Percentiles rank a stretch among this genome's conserved stretches.
These are phyloP conservation scores for Aspergillus tubingensis DNA, from an alignment of 2,329 filamentous ascomycete genomes.

Conservation along the genomic window DNA sequence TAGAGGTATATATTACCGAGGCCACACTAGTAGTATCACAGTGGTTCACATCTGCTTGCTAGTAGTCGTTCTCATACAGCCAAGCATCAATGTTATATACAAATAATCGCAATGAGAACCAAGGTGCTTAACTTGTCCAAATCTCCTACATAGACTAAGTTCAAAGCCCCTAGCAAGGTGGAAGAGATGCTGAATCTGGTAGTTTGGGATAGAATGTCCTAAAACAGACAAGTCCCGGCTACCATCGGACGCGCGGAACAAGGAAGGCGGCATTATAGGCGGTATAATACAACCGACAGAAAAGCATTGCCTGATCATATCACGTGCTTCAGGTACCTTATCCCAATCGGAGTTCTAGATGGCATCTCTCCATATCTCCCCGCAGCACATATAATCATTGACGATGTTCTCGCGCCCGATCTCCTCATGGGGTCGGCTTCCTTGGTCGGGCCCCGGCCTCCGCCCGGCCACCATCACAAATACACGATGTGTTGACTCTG, in stretches of 20 bases:
- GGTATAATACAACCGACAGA: not conserved
- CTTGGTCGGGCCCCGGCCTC: slow-evolving; percentile 15
- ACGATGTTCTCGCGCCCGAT: slow-evolving; percentile 34
- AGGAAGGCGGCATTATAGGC: not conserved
- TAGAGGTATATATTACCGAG: no score
- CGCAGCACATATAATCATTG: slow-evolving; percentile 14
- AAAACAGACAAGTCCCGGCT: not conserved
- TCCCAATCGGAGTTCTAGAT: slow-evolving; percentile 7
- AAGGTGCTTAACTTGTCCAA: no score
- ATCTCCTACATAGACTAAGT: no score
- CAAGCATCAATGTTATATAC: no score
- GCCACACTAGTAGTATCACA: no score
- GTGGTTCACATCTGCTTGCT: no score
- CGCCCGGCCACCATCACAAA: slow-evolving; percentile 17
- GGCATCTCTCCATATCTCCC: slow-evolving; percentile 17
- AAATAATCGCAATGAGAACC: no score
- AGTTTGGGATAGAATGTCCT: not conserved
- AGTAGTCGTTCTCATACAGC: no score
- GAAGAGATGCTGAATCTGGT: not conserved
- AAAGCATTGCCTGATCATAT: slow-evolving; percentile 6
- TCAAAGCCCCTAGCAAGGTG: not conserved
- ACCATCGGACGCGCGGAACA: not conserved
- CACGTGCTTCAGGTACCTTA: slow-evolving; percentile 23
- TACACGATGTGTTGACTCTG: slow-evolving; percentile 23
- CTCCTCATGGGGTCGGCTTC: slow-evolving; percentile 27